phyloP scores from a whole-genome alignment of 1,284 basidiomycete species.

The Sanghuangporus baumii region DNA sequence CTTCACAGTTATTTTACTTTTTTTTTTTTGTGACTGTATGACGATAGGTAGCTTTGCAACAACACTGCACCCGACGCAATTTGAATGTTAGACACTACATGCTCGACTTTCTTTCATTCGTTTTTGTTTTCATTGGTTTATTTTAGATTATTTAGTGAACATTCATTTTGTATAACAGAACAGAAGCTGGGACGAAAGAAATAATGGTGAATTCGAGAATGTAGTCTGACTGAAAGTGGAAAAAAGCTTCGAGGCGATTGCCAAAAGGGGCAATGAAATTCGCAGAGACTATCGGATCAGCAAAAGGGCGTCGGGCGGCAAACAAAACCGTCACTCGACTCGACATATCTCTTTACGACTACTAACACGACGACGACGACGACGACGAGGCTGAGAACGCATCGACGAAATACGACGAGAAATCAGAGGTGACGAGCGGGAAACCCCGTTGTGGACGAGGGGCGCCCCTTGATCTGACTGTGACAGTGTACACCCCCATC shows the following conservation, averaged over 20 bases:
- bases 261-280: neutral
- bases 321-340: neutral
- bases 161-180: slow-evolving; percentile 1
- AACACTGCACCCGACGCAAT: neutral
- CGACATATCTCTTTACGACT: neutral
- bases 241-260: no score
- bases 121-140: slow-evolving; percentile 3
- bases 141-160: neutral
- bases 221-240: neutral
- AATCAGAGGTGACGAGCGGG: neutral
- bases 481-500: neutral
- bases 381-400: neutral
- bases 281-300: neutral
- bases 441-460: neutral
- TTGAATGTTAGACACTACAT: slow-evolving; percentile 4
- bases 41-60: neutral
- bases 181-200: neutral
- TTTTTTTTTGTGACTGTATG: slow-evolving; percentile 1
- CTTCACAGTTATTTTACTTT: neutral
- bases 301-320: neutral
- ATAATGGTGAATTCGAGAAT: neutral
- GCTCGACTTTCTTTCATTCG: slow-evolving; percentile 28
- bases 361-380: neutral
- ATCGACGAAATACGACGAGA: neutral
- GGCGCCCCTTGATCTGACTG: neutral